These are phyloP conservation scores for Magnusiomyces ingens DNA, from an alignment of 1,139 yeast genomes.

Conservation along the genomic window DNA sequence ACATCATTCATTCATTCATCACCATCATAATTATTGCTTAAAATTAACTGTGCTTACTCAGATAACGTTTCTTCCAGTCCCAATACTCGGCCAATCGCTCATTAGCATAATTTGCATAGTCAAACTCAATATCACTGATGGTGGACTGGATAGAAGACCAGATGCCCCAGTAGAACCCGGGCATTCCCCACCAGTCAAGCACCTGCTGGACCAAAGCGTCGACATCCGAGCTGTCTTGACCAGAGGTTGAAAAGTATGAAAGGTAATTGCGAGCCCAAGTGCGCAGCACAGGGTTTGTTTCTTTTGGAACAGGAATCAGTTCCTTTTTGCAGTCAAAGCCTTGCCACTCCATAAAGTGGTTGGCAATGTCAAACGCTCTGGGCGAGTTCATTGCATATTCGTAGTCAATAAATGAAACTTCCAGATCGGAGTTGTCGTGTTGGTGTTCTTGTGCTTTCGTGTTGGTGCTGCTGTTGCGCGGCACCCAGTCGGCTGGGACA, in stretches of 20 bases:
- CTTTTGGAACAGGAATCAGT: conserved; percentile 50
- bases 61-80: conserved; percentile 45
- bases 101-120: conserved; percentile 56
- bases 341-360: conserved; percentile 83
- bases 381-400: conserved; percentile 80
- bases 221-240: conserved; percentile 20
- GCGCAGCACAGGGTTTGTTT: conserved; percentile 41
- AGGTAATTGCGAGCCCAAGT: conserved; percentile 41
- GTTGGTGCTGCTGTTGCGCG: neutral
- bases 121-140: conserved; percentile 67
- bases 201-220: conserved; percentile 49
- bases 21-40: too few relatives aligned
- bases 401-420: conserved; percentile 63
- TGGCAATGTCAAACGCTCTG: conserved; percentile 77
- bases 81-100: conserved; percentile 61
- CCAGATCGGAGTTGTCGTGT: conserved; percentile 15
- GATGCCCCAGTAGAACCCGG: conserved; percentile 81
- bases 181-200: conserved; percentile 61
- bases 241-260: neutral
- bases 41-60: neutral
- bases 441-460: conserved; percentile 6
- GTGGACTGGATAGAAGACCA: conserved; percentile 77
- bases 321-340: conserved; percentile 66
- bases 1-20: too few relatives aligned
- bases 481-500: conserved; percentile 41